Evolutionary conservation across 2,329 filamentous ascomycete species (phyloP).

Genomic region (Aspergillus intermedius): DNA sequence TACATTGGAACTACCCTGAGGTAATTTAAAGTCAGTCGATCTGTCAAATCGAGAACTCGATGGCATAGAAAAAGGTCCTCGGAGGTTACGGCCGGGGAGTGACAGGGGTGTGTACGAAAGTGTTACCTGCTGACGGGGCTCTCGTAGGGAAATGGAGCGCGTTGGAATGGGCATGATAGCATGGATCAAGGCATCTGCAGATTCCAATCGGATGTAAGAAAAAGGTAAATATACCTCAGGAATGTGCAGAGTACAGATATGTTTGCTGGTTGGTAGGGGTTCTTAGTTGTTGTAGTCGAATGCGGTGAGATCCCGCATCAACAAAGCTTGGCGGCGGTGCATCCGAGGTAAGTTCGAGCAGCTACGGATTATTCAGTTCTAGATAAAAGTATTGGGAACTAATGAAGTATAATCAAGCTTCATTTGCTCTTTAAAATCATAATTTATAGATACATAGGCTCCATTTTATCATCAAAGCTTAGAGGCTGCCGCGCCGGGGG

Average conservation of each 20-base stretch:
- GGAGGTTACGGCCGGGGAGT: not conserved
- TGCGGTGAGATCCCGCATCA: slow-evolving; percentile 3
- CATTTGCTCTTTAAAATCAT: not conserved
- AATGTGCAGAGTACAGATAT: not conserved
- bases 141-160: slow-evolving; percentile 29
- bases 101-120: not conserved
- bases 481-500: slow-evolving; percentile 63
- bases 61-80: not conserved
- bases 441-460: not conserved
- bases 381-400: too few species aligned
- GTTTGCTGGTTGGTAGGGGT: not conserved
- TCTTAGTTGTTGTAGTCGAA: too few species aligned
- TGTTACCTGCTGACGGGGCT: slow-evolving; percentile 28
- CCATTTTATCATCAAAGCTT: not conserved
- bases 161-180: slow-evolving; percentile 35
- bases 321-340: slow-evolving; percentile 5
- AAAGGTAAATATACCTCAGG: not conserved
- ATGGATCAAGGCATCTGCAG: slow-evolving; percentile 1
- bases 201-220: not conserved
- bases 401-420: too few species aligned
- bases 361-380: too few species aligned
- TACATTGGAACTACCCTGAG: not conserved
- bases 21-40: not conserved
- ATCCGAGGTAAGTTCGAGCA: not conserved
- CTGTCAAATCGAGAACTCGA: not conserved